A percentile compares a stretch with the other conserved stretches of the same genome.
phyloP scores from a whole-genome alignment of 2,329 filamentous ascomycete genomes.

The Xylariaceae sp. region DNA sequence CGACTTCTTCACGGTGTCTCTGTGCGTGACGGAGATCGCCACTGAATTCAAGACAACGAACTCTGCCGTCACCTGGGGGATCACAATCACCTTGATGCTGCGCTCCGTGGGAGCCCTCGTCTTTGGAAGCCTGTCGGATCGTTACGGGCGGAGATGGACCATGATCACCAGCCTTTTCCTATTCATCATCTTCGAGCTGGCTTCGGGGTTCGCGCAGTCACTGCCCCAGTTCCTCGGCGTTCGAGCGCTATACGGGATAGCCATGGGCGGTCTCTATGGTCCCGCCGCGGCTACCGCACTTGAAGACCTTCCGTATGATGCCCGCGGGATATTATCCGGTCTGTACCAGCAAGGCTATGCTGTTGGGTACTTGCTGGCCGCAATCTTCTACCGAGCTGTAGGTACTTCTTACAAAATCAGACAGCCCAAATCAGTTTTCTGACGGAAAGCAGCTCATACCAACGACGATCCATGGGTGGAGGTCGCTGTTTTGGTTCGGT shows the following conservation, averaged over 20 bases:
- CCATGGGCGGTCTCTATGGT: constrained; percentile 22
- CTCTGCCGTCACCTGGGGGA: constrained; percentile 19
- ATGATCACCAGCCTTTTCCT: constrained; percentile 19
- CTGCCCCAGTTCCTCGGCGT: constrained; percentile 20
- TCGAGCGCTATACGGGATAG: constrained; percentile 20
- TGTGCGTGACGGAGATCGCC: constrained; percentile 22
- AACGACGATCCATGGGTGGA: constrained; percentile 18
- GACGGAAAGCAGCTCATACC: constrained; percentile 17
- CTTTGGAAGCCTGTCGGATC: constrained; percentile 18
- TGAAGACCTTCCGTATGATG: constrained; percentile 21
- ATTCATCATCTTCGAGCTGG: constrained; percentile 20
- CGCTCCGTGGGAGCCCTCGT: constrained; percentile 19
- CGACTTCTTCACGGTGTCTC: constrained; percentile 19
- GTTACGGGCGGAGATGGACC: constrained; percentile 19
- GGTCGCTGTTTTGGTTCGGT: constrained; percentile 22
- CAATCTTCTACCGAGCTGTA: constrained; percentile 22
- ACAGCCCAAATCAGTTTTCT: neutral
- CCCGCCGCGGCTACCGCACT: constrained; percentile 21
- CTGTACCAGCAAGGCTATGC: constrained; percentile 17
- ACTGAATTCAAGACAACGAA: constrained; percentile 16
- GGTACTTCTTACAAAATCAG: neutral
- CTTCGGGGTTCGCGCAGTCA: constrained; percentile 18
- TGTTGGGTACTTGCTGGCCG: constrained; percentile 15
- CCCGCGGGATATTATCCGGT: constrained; percentile 18
- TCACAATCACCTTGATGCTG: constrained; percentile 21